These are phyloP conservation scores for Henckelia pumila DNA, from an alignment of 257 asterid genomes.

Conservation along the genomic window DNA sequence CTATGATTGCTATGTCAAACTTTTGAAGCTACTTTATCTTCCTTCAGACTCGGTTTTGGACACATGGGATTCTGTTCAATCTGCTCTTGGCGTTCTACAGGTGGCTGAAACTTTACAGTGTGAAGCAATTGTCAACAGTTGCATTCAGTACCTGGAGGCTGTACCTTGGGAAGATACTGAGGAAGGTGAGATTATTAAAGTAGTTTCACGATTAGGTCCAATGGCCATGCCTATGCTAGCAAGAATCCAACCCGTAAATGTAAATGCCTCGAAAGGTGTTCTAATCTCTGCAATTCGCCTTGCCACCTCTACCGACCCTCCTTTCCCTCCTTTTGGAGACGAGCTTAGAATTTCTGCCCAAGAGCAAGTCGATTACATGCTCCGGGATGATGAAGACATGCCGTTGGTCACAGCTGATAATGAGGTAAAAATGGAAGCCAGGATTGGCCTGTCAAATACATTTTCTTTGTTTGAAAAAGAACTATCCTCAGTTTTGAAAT, in stretches of 20 bases:
- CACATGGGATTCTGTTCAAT: slow-evolving; percentile 45
- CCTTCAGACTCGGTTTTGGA: slow-evolving; percentile 38
- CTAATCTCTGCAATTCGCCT: slow-evolving; percentile 63
- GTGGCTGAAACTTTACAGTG: slow-evolving; percentile 41
- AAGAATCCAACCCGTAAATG: slow-evolving; percentile 45
- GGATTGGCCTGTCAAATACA: slow-evolving; percentile 45
- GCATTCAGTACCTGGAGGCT: slow-evolving; percentile 52
- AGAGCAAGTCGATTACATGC: slow-evolving; percentile 85
- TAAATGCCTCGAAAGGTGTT: slow-evolving; percentile 48
- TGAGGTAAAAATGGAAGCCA: slow-evolving; percentile 54
- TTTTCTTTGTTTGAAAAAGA: slow-evolving; percentile 47
- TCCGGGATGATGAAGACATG: slow-evolving; percentile 56
- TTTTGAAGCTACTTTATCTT: slow-evolving; percentile 46
- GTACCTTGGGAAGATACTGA: slow-evolving; percentile 64
- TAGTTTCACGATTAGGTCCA: slow-evolving; percentile 38
- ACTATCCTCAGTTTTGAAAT: slow-evolving; percentile 37
- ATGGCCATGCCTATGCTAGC: slow-evolving; percentile 50
- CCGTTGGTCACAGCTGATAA: slow-evolving; percentile 47
- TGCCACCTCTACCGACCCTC: slow-evolving; percentile 49
- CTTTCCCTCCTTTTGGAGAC: slow-evolving; percentile 56
- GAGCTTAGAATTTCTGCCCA: slow-evolving; percentile 68
- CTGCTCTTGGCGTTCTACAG: slow-evolving; percentile 46
- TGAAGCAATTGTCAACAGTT: slow-evolving; percentile 39
- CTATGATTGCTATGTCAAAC: slow-evolving; percentile 41
- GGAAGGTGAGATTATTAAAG: slow-evolving; percentile 41